Percentiles rank a stretch among this genome's conserved stretches.
Evolutionary conservation across 2,329 filamentous ascomycete species (phyloP).

Genomic region (Exophiala alcalophila): DNA sequence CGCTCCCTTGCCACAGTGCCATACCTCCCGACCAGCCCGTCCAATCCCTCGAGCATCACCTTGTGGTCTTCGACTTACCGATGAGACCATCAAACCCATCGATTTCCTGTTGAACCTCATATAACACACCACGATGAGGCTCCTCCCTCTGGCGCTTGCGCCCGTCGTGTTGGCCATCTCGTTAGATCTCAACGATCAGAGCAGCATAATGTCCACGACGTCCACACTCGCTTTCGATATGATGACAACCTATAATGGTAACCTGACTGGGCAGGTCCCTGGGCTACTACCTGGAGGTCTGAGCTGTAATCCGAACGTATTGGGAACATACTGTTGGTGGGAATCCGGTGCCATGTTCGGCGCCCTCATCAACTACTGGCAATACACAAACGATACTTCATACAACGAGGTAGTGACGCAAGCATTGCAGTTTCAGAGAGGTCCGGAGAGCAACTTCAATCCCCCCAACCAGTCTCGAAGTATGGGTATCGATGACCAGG

Average conservation of each 20-base stretch:
- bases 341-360: conserved; percentile 45
- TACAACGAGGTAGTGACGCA: conserved; percentile 41
- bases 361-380: conserved; percentile 44
- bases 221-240: conserved; percentile 40
- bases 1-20: too few species aligned
- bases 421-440: conserved; percentile 40
- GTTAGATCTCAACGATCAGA: conserved; percentile 12
- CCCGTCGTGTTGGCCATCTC: conserved; percentile 17
- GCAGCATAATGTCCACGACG: conserved; percentile 35
- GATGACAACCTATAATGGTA: conserved; percentile 40
- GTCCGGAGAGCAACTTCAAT: conserved; percentile 40
- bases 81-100: too few species aligned
- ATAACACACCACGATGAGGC: conserved; percentile 19
- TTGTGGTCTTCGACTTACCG: too few species aligned
- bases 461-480: conserved; percentile 42
- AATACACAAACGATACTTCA: conserved; percentile 41
- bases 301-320: conserved; percentile 28
- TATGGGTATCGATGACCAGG: conserved; percentile 57
- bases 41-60: too few species aligned
- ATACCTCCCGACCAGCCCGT: too few species aligned
- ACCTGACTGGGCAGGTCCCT: conserved; percentile 39
- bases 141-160: conserved; percentile 11
- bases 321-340: conserved; percentile 42
- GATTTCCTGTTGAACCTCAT: too few species aligned
- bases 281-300: conserved; percentile 41